Evolutionary conservation across 2,329 filamentous ascomycete genomes (phyloP).

Genomic region (Pseudocercospora eumusae): DNA sequence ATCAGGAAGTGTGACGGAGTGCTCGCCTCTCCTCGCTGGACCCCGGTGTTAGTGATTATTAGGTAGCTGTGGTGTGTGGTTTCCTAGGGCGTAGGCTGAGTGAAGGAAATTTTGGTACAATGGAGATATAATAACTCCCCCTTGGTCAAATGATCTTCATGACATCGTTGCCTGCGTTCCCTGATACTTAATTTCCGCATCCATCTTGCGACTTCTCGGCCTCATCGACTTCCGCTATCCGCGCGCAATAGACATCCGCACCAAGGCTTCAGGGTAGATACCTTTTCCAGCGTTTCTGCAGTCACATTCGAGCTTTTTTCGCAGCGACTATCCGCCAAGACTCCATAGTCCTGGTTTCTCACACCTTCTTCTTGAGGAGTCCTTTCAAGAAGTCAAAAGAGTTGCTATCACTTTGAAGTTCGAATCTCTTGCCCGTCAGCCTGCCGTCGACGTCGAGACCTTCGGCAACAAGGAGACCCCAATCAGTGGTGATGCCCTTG

Average conservation of each 20-base stretch:
- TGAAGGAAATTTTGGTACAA: background rate
- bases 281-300: background rate
- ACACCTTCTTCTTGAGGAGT: constrained; percentile 80
- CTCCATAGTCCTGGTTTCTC: background rate
- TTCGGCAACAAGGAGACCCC: constrained; percentile 82
- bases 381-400: constrained; percentile 98
- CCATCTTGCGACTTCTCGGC: background rate
- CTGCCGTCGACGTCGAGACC: constrained; percentile 72
- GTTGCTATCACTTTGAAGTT: constrained; percentile 93
- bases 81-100: background rate
- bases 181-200: background rate
- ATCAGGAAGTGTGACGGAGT: background rate
- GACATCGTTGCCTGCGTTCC: background rate
- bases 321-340: background rate
- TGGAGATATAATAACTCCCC: background rate
- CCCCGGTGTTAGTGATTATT: background rate
- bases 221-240: background rate
- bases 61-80: no score
- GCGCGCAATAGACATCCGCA: background rate
- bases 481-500: constrained; percentile 86
- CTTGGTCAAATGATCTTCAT: background rate
- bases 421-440: constrained; percentile 74
- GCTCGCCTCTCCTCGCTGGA: background rate
- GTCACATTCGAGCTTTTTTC: background rate
- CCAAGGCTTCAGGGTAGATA: background rate